Percentiles rank a stretch among this genome's conserved stretches.
These are phyloP conservation scores for Cyberlindnera suaveolens DNA, from an alignment of 805 yeast genomes.

Conservation along the genomic window DNA sequence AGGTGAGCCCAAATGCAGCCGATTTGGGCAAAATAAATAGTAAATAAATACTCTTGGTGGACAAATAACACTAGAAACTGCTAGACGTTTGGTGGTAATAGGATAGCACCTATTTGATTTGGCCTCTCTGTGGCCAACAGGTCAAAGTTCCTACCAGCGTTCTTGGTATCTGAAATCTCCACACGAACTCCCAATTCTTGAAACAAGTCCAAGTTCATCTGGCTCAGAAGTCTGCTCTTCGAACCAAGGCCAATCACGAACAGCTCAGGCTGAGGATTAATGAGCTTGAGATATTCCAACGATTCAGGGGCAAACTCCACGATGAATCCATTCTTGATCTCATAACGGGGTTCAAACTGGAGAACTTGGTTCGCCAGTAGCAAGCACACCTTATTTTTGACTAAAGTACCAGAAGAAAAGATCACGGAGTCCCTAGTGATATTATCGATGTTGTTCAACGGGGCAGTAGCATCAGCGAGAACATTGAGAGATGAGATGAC, in stretches of 20 bases:
- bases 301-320: conserved; percentile 44
- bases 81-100: conserved; percentile 52
- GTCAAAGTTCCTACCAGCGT: conserved; percentile 67
- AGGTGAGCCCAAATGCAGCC: not conserved
- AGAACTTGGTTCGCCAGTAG: conserved; percentile 54
- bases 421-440: conserved; percentile 52
- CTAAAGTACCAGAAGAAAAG: conserved; percentile 43
- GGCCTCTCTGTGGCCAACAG: conserved; percentile 78
- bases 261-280: conserved; percentile 76
- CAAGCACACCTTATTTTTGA: conserved; percentile 42
- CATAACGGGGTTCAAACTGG: conserved; percentile 43
- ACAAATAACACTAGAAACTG: conserved; percentile 1
- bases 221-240: conserved; percentile 55
- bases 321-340: conserved; percentile 37
- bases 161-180: conserved; percentile 60
- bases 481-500: conserved; percentile 37
- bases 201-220: conserved; percentile 43
- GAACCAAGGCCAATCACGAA: conserved; percentile 67
- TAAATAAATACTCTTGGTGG: conserved; percentile 1
- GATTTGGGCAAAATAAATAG: not conserved
- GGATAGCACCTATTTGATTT: conserved; percentile 61
- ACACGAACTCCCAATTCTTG: conserved; percentile 59
- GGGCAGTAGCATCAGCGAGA: conserved; percentile 35
- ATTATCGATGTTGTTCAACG: conserved; percentile 45
- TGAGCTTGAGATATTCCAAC: conserved; percentile 42